phyloP scores from a whole-genome alignment of 345 rosid genomes.

The Gossypium australe region DNA sequence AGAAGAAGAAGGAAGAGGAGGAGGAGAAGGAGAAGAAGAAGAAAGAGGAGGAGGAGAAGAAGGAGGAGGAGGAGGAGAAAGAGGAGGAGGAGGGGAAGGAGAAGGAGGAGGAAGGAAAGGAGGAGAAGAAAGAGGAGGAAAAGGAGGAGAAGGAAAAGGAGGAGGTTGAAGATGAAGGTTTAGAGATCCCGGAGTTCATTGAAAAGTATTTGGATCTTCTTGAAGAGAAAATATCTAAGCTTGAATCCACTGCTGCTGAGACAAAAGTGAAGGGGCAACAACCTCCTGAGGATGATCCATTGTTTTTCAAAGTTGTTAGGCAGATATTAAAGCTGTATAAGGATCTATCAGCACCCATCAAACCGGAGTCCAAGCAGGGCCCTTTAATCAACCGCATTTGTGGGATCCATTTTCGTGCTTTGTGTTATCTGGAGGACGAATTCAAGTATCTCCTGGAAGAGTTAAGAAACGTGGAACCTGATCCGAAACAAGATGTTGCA shows the following conservation, averaged over 20 bases:
- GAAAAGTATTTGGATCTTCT: constrained; percentile 59
- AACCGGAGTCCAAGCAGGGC: constrained; percentile 32
- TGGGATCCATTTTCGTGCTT: constrained; percentile 52
- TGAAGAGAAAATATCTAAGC: constrained; percentile 35
- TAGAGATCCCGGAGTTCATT: constrained; percentile 46
- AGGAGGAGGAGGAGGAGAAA: not conserved
- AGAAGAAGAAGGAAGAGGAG: not conserved
- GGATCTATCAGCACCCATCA: constrained; percentile 21
- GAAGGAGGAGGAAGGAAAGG: not conserved
- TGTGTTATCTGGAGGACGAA: constrained; percentile 71
- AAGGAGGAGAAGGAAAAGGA: not conserved
- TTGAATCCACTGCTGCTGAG: constrained; percentile 31
- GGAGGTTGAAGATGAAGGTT: not conserved
- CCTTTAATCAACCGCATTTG: constrained; percentile 48
- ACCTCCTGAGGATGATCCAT: constrained; percentile 35
- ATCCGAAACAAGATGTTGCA: constrained; percentile 11
- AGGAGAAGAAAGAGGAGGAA: not conserved
- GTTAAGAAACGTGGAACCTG: constrained; percentile 16
- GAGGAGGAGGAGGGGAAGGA: not conserved
- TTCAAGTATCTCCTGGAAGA: constrained; percentile 52
- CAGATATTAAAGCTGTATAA: constrained; percentile 47
- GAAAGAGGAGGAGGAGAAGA: not conserved
- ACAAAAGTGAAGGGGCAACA: constrained; percentile 33
- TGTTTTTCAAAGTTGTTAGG: constrained; percentile 41
- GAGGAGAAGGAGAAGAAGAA: not conserved